Conservation (phyloP, 202 grass and related monocot genomes). For the Cymbopogon flexuosus region DNA sequence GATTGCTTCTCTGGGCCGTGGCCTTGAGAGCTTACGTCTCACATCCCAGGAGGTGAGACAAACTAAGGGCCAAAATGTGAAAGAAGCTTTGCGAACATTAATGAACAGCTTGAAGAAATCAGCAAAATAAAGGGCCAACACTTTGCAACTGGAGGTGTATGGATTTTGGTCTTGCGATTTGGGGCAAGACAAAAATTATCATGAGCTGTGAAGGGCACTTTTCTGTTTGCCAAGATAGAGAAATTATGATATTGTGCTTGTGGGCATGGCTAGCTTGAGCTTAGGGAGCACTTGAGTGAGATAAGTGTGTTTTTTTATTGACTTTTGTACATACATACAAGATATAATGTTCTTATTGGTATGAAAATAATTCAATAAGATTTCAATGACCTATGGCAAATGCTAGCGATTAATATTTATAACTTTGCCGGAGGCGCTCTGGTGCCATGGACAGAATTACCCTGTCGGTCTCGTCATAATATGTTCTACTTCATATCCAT, state of each 20-base stretch:
- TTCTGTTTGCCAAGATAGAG: conserved; percentile 29
- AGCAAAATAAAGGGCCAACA: conserved; percentile 41
- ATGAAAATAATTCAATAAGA: not conserved
- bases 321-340: conserved; percentile 28
- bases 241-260: conserved; percentile 2
- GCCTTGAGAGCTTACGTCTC: conserved; percentile 67
- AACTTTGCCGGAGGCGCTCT: not conserved
- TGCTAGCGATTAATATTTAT: not conserved
- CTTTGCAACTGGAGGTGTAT: conserved; percentile 31
- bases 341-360: not conserved
- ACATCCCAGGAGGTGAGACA: conserved; percentile 61
- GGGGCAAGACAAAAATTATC: not conserved
- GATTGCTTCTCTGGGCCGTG: conserved; percentile 73
- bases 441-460: not conserved
- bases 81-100: conserved; percentile 61
- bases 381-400: not conserved
- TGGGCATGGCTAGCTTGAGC: not conserved
- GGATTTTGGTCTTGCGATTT: conserved; percentile 34
- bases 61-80: conserved; percentile 51
- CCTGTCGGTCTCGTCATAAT: not conserved
- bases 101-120: conserved; percentile 68
- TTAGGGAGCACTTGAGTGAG: conserved; percentile 4
- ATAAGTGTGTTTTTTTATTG: not conserved
- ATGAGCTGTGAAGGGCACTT: conserved; percentile 18
- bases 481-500: not conserved